Evolutionary conservation across 139 green algal species (phyloP), one percentile per base, ranked within the genome.

Genomic region (Picochlorum sp.): DNA sequence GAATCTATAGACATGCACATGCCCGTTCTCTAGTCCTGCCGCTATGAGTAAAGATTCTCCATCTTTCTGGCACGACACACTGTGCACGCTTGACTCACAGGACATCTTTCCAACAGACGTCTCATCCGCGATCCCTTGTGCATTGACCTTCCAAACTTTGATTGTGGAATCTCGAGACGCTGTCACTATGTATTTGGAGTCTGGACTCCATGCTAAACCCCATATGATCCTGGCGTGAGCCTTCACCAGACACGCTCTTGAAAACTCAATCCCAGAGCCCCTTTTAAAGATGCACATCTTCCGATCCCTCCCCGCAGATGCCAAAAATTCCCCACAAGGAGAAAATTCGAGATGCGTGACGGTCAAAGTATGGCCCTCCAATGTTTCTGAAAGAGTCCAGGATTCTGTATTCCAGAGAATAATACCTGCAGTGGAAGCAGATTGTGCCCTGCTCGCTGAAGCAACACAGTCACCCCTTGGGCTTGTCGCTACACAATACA

Each of bases 331-430:
- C 4, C 85, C 83, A 50, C 73, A 57, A 1, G 68, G 77, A 30
- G 82, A 88, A 74, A 95, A 98, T 38, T 78, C 76, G 57, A 98
- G 72, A 77, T 95, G 84, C 5, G 90, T 97, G 3, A 96, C 87
- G 1, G 93, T 97, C 24, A 98, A 77, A 7, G 77, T 87, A 81
- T 97, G 92, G 2, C 78, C 86, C 14, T 72, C 57, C 55, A 88
- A 71, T 58, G 67, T 23, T 6, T 54, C 70, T 18, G 67, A 47
- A 11, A 65, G 45, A 4, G 44, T 56, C 84, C 86, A 95, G 1
- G 38, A 70, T 16, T 50, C 13, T 1, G 70, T 85, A 69, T 88
- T 75, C 88, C 88, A 94, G 45, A 94, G 45, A 75, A 83, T 88
- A 34, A 95, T 73, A 13, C 66, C 77, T 0, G 89, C 65, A 13